These are phyloP conservation scores for Condylostoma magnum DNA, from an alignment of 169 alveolate genomes.

Conservation along the genomic window DNA sequence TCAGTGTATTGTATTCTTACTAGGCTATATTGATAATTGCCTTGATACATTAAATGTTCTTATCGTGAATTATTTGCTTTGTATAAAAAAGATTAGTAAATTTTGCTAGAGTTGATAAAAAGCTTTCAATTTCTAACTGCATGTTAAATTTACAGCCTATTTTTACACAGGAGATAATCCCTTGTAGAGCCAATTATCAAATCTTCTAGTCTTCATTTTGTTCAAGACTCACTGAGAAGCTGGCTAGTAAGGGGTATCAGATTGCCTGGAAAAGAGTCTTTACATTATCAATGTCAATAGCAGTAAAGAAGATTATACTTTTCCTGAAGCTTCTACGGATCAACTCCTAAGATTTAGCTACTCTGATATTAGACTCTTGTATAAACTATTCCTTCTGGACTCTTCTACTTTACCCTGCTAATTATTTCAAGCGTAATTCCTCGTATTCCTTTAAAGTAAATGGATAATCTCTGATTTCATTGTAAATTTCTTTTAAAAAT, in stretches of 20 bases:
- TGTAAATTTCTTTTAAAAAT: constrained; percentile 58
- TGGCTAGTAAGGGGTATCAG: constrained; percentile 84
- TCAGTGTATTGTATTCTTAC: constrained; percentile 68
- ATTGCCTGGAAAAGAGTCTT: constrained; percentile 77
- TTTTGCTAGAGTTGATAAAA: constrained; percentile 77
- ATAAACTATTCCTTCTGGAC: constrained; percentile 60
- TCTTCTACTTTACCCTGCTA: constrained; percentile 52
- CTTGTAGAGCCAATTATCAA: constrained; percentile 61
- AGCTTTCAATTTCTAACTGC: constrained; percentile 79
- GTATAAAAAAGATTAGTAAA: constrained; percentile 60
- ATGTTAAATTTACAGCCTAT: constrained; percentile 69
- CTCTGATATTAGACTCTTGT: constrained; percentile 59
- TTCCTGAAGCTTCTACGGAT: constrained; percentile 42
- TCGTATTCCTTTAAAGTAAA: constrained; percentile 79
- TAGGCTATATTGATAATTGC: constrained; percentile 74
- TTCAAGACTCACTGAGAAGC: constrained; percentile 71
- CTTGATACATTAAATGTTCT: constrained; percentile 81
- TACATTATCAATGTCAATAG: constrained; percentile 52
- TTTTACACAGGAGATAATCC: constrained; percentile 63
- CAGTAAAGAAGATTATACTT: constrained; percentile 44
- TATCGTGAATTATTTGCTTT: constrained; percentile 63
- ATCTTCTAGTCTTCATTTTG: constrained; percentile 58
- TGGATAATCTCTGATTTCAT: constrained; percentile 67
- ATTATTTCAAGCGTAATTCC: constrained; percentile 69
- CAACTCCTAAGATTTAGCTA: constrained; percentile 59